Evolutionary conservation across 768 basidiomycete species (phyloP).

Genomic region (Hericium alpestre): DNA sequence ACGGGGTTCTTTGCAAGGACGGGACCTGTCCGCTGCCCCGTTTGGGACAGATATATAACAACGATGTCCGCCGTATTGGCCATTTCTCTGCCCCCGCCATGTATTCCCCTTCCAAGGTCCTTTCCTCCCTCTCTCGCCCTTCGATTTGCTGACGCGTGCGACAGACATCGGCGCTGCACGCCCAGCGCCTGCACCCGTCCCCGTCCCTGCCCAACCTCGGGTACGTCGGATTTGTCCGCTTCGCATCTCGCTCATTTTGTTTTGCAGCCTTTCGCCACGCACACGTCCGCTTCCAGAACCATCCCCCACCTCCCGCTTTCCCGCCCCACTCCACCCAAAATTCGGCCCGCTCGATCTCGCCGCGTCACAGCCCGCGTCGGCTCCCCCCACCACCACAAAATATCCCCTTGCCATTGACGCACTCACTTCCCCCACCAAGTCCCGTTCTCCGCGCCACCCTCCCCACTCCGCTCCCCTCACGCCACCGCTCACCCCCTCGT

Average conservation of each 20-base stretch:
- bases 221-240: not conserved
- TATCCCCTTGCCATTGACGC: slow-evolving; percentile 13
- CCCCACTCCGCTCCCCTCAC: slow-evolving; percentile 35
- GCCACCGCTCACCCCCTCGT: slow-evolving; percentile 63
- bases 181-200: not conserved
- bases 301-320: slow-evolving; percentile 28
- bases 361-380: not conserved
- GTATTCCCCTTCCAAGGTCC: too few species aligned
- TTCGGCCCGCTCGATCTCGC: slow-evolving; percentile 25
- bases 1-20: too few species aligned
- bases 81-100: too few species aligned
- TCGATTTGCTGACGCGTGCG: too few species aligned
- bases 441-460: slow-evolving; percentile 15
- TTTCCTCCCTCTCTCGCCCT: too few species aligned
- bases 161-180: too few species aligned
- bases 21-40: too few species aligned
- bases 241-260: not conserved
- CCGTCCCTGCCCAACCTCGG: not conserved
- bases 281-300: slow-evolving; percentile 1
- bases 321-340: slow-evolving; percentile 21
- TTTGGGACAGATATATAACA: too few species aligned
- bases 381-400: not conserved
- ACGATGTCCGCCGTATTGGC: too few species aligned
- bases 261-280: not conserved
- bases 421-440: slow-evolving; percentile 10